These are phyloP conservation scores for Cicer pinnatifidum DNA, from an alignment of 306 rosid genomes.

Conservation along the genomic window DNA sequence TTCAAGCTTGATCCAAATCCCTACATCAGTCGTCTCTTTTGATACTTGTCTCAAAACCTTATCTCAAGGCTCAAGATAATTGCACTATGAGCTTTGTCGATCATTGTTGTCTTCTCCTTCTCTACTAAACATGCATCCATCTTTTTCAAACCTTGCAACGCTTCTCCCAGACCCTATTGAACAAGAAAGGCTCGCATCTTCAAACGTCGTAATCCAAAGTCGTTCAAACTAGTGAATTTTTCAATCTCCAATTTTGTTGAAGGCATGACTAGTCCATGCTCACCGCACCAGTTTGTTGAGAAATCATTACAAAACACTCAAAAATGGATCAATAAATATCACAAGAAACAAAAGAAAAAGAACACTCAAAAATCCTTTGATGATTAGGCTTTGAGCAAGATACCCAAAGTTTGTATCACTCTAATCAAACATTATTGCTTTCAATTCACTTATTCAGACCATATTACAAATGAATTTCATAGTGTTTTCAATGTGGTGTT, in stretches of 20 bases:
- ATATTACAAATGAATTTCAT: no score
- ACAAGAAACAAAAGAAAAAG: no score
- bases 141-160: not conserved
- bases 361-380: no score
- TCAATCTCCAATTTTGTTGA: not conserved
- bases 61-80: not conserved
- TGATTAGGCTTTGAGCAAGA: no score
- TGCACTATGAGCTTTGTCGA: not conserved
- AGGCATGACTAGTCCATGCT: no score
- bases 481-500: no score
- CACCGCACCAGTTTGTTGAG: no score
- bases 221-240: not conserved
- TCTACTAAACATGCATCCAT: not conserved
- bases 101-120: not conserved
- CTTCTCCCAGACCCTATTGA: not conserved
- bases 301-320: no score
- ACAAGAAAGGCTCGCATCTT: not conserved
- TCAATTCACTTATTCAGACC: no score
- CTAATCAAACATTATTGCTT: no score
- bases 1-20: not conserved
- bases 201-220: not conserved
- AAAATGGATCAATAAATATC: no score
- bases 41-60: not conserved
- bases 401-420: no score
- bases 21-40: not conserved